Evolutionary conservation across 176 grass and related monocot genomes (phyloP).

Genomic region (Musa beccarii): DNA sequence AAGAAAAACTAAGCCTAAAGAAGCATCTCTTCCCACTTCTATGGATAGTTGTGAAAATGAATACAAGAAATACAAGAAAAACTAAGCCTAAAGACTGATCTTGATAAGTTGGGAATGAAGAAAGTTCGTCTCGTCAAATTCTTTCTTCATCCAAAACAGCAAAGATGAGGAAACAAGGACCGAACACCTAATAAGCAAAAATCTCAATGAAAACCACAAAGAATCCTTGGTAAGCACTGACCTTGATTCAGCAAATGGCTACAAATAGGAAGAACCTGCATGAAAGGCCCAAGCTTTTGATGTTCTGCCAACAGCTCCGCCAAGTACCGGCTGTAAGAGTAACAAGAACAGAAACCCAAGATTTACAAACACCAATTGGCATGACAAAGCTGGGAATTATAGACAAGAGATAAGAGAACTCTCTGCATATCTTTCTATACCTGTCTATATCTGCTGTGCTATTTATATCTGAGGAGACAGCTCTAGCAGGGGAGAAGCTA

Average conservation of each 20-base stretch:
- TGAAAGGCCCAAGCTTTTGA: conserved; percentile 94
- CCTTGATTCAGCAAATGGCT: conserved; percentile 82
- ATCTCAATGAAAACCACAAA: not conserved
- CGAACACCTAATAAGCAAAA: not conserved
- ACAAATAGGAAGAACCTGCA: conserved; percentile 95
- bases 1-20: not conserved
- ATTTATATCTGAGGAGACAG: conserved; percentile 1
- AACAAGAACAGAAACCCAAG: conserved; percentile 25
- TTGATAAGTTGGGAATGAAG: not conserved
- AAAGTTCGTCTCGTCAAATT: not conserved
- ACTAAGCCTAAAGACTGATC: not conserved
- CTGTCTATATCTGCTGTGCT: not conserved
- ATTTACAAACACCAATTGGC: conserved; percentile 29
- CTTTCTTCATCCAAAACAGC: not conserved
- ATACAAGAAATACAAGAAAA: not conserved
- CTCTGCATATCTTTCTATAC: conserved; percentile 1
- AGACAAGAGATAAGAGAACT: not conserved
- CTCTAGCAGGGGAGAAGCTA: conserved; percentile 20
- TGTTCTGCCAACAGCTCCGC: conserved; percentile 85
- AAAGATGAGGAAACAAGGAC: not conserved
- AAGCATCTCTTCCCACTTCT: not conserved
- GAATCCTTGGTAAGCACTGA: conserved; percentile 8
- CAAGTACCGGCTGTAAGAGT: conserved; percentile 61
- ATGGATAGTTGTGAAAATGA: conserved; percentile 4
- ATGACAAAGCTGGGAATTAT: conserved; percentile 18